phyloP scores from a whole-genome alignment of 2,329 filamentous ascomycete genomes.

The Chlorencoelia australis region DNA sequence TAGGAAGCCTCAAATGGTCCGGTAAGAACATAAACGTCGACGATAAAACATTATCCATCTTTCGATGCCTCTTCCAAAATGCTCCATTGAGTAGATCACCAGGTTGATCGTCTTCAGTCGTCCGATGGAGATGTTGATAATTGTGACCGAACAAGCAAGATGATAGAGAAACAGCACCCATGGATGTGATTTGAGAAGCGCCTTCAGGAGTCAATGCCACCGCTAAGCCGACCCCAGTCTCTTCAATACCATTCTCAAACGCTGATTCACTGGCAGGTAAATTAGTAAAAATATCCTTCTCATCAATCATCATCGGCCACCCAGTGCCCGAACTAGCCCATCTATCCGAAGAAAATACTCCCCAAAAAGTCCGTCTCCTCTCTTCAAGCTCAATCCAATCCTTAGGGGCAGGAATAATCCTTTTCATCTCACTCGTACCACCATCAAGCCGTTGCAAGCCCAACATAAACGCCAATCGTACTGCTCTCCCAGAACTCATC shows the following conservation, averaged over 20 bases:
- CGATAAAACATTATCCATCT: conserved; percentile 70
- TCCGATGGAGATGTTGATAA: conserved; percentile 68
- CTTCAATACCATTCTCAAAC: conserved; percentile 55
- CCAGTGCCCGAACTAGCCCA: conserved; percentile 84
- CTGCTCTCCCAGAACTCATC: conserved; percentile 64
- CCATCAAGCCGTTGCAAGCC: conserved; percentile 71
- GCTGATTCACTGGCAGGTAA: conserved; percentile 73
- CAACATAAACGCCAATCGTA: conserved; percentile 72
- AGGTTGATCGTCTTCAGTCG: conserved; percentile 58
- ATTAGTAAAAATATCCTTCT: conserved; percentile 60
- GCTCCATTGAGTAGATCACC: conserved; percentile 63
- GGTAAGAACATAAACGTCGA: conserved; percentile 73
- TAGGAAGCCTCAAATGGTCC: conserved; percentile 60
- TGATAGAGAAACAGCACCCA: conserved; percentile 63
- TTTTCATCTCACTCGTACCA: conserved; percentile 53
- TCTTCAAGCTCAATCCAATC: conserved; percentile 81
- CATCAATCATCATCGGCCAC: conserved; percentile 75
- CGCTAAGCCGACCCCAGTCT: conserved; percentile 52
- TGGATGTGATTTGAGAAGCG: conserved; percentile 55
- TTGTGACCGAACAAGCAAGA: conserved; percentile 75
- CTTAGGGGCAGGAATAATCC: conserved; percentile 59
- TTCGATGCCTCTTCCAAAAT: conserved; percentile 80
- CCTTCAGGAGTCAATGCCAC: conserved; percentile 43
- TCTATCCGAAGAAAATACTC: conserved; percentile 69
- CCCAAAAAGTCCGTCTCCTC: conserved; percentile 77